Evolutionary conservation across 176 grass and related monocot species (phyloP).

Genomic region (Musa itinerans): DNA sequence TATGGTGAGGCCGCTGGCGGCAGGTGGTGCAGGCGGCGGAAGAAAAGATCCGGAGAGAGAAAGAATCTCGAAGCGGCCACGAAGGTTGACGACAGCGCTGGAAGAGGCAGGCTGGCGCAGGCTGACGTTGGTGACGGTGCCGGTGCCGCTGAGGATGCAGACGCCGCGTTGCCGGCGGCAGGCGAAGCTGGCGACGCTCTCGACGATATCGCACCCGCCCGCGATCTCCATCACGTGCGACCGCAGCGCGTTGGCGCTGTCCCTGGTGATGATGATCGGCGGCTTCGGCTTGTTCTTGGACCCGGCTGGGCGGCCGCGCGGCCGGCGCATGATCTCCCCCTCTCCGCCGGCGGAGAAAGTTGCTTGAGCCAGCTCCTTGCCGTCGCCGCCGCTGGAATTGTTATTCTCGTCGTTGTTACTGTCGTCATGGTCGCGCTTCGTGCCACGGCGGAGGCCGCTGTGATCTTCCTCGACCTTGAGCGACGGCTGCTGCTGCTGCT

Average conservation of each 20-base stretch:
- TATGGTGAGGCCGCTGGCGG: constrained; percentile 65
- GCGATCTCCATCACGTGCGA: constrained; percentile 84
- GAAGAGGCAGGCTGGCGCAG: constrained; percentile 35
- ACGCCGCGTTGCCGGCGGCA: constrained; percentile 72
- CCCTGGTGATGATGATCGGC: constrained; percentile 85
- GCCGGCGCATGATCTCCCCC: constrained; percentile 38
- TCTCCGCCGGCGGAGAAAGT: constrained; percentile 13
- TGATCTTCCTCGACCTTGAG: constrained; percentile 32
- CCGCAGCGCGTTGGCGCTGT: constrained; percentile 82
- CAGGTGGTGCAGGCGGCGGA: constrained; percentile 58
- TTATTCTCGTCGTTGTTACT: constrained; percentile 17
- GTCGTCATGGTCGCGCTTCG: constrained; percentile 58
- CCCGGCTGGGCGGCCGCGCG: constrained; percentile 64
- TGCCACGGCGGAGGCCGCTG: constrained; percentile 8
- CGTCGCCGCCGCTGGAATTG: constrained; percentile 29
- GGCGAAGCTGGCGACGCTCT: constrained; percentile 61
- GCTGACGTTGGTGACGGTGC: constrained; percentile 54
- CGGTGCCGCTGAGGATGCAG: constrained; percentile 71
- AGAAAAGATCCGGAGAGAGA: constrained; percentile 90
- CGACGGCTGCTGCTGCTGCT: constrained; percentile 37
- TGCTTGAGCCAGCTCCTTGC: background rate
- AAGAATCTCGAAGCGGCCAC: constrained; percentile 81
- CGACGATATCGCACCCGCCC: constrained; percentile 71
- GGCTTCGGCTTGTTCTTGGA: constrained; percentile 99
- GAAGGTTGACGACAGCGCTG: constrained; percentile 39